Percentiles rank a stretch among this genome's conserved stretches.
These are phyloP conservation scores for Plasmodium inui DNA, from an alignment of 169 alveolate genomes.

Conservation along the genomic window DNA sequence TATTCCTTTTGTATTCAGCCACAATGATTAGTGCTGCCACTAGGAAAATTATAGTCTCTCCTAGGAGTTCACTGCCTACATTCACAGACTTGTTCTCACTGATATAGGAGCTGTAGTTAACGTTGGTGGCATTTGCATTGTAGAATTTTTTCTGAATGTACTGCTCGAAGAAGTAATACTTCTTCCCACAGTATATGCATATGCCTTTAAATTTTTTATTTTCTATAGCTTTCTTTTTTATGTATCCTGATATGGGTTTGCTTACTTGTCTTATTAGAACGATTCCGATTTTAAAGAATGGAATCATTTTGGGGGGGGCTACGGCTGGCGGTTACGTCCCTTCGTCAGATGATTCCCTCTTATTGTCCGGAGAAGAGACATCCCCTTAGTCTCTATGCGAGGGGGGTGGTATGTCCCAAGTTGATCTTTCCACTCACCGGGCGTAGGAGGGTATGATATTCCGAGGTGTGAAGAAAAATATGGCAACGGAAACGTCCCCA, in stretches of 20 bases:
- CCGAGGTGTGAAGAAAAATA: no score
- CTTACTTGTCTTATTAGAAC: conserved; percentile 85
- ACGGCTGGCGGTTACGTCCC: no score
- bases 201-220: conserved; percentile 82
- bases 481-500: background rate
- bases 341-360: background rate
- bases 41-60: conserved; percentile 80
- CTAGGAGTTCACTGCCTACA: conserved; percentile 85
- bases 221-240: conserved; percentile 81
- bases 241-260: conserved; percentile 84
- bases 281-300: conserved; percentile 82
- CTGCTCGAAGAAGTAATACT: conserved; percentile 83
- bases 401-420: no score
- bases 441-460: background rate
- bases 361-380: background rate
- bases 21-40: conserved; percentile 82
- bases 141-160: conserved; percentile 83
- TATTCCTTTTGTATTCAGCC: conserved; percentile 84
- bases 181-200: conserved; percentile 83
- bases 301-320: conserved; percentile 79
- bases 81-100: conserved; percentile 83
- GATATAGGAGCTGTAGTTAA: conserved; percentile 79
- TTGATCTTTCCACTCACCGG: background rate
- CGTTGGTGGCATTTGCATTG: conserved; percentile 66
- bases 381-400: background rate